phyloP scores from a whole-genome alignment of 2,329 filamentous ascomycete species.

The Verticillium isaacii region DNA sequence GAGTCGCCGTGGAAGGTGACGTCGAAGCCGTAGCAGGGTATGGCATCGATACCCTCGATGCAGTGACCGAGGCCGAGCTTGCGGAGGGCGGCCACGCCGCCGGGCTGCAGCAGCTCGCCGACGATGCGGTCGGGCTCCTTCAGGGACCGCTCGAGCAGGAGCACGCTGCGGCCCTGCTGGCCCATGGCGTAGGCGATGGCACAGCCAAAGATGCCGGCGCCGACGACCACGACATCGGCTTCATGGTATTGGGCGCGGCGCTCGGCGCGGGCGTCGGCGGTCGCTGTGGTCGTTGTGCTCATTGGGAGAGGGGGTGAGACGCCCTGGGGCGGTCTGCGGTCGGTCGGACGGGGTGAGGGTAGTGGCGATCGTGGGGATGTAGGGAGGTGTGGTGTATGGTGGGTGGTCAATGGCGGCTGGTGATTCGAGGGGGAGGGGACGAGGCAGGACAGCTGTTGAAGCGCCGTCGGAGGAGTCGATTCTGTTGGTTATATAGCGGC shows the following conservation, averaged over 20 bases:
- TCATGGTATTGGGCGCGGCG: slow-evolving; percentile 53
- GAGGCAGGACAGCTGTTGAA: too few species aligned
- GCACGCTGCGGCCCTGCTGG: slow-evolving; percentile 83
- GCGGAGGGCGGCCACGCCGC: slow-evolving; percentile 75
- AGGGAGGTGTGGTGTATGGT: too few species aligned
- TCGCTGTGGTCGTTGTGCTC: slow-evolving; percentile 27
- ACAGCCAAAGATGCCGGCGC: slow-evolving; percentile 86
- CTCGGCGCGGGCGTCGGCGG: slow-evolving; percentile 35
- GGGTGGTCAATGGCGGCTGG: too few species aligned
- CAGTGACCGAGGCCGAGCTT: slow-evolving; percentile 77
- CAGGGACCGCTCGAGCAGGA: slow-evolving; percentile 83
- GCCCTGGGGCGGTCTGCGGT: neutral
- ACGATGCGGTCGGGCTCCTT: slow-evolving; percentile 95
- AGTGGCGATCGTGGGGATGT: neutral
- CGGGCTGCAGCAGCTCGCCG: slow-evolving; percentile 90
- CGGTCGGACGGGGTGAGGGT: neutral
- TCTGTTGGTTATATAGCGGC: neutral
- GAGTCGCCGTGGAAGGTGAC: slow-evolving; percentile 74
- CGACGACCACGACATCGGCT: slow-evolving; percentile 84
- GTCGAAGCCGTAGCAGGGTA: slow-evolving; percentile 80
- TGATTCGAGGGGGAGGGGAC: too few species aligned
- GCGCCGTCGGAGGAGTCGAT: too few species aligned
- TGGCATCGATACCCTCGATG: slow-evolving; percentile 82
- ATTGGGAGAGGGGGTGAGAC: slow-evolving; percentile 5
- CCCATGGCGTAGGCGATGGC: slow-evolving; percentile 80